Evolutionary conservation across 177 flowering plant genomes (phyloP).

Genomic region (Tripterygium wilfordii): DNA sequence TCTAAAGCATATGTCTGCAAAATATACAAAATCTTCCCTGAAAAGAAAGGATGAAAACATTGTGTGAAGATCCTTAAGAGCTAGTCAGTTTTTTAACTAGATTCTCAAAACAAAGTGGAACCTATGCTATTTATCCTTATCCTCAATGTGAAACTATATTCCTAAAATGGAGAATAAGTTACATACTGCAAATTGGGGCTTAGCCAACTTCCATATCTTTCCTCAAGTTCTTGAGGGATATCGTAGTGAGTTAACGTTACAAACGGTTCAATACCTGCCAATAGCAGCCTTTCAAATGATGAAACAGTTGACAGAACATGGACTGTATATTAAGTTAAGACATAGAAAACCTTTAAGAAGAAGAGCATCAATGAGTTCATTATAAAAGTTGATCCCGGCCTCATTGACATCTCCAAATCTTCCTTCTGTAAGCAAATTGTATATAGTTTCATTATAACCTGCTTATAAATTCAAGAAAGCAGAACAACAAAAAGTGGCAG

Average conservation of each 20-base stretch:
- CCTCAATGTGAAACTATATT: too few species aligned
- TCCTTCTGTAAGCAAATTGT: constrained; percentile 38
- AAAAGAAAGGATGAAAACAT: neutral
- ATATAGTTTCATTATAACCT: too few species aligned
- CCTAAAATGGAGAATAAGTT: neutral
- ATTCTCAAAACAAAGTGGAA: too few species aligned
- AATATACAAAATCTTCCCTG: constrained; percentile 54
- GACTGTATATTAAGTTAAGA: neutral
- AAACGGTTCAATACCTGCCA: constrained; percentile 64
- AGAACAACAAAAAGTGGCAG: neutral
- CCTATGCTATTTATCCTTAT: too few species aligned
- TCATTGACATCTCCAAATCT: constrained; percentile 44
- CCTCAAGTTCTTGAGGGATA: constrained; percentile 64
- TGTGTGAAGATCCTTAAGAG: neutral
- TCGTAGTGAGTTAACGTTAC: constrained; percentile 58
- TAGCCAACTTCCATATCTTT: constrained; percentile 54
- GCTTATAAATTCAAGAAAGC: neutral
- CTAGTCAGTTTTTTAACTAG: too few species aligned
- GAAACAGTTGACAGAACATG: too few species aligned
- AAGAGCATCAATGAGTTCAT: constrained; percentile 51
- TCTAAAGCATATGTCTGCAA: constrained; percentile 51
- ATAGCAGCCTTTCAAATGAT: too few species aligned
- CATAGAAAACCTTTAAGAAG: constrained; percentile 35
- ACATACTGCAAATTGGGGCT: constrained; percentile 42
- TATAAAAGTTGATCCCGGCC: constrained; percentile 42